Conservation (phyloP, 352 stramenopile genomes). For the Globisporangium nunn region DNA sequence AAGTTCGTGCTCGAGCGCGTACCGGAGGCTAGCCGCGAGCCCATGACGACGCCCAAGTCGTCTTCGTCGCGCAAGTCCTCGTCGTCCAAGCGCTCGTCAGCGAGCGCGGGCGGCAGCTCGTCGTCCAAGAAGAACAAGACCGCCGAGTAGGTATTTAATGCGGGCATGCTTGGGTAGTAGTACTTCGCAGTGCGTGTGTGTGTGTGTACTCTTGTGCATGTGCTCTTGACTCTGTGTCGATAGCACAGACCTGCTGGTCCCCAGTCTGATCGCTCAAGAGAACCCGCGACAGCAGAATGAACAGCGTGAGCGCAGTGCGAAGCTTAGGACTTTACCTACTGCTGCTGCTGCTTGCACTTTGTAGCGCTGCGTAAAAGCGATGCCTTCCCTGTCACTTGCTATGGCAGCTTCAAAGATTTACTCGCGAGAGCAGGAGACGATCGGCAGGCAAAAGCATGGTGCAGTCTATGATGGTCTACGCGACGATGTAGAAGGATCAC, state of each 20-base stretch:
- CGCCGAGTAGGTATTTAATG: constrained; percentile 16
- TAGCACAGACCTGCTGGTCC: neutral
- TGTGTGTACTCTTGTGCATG: neutral
- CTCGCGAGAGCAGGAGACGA: neutral
- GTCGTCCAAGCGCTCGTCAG: constrained; percentile 22
- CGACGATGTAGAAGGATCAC: neutral
- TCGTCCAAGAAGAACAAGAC: constrained; percentile 67
- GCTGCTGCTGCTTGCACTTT: neutral
- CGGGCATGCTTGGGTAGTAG: neutral
- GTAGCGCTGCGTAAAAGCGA: neutral
- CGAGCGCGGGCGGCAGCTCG: constrained; percentile 6
- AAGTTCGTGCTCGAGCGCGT: constrained; percentile 75
- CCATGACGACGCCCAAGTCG: constrained; percentile 44
- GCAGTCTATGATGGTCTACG: neutral
- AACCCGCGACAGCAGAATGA: neutral
- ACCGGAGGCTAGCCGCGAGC: constrained; percentile 54
- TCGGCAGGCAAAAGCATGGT: neutral
- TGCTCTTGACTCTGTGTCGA: neutral
- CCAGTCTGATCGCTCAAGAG: neutral
- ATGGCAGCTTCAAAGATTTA: too few relatives aligned
- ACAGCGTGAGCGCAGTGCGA: neutral
- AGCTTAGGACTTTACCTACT: neutral
- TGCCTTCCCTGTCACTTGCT: neutral
- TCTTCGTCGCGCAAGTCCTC: constrained; percentile 37
- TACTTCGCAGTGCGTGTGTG: neutral